Conservation (phyloP, 345 rosid species). For the Hypericum perforatum region DNA sequence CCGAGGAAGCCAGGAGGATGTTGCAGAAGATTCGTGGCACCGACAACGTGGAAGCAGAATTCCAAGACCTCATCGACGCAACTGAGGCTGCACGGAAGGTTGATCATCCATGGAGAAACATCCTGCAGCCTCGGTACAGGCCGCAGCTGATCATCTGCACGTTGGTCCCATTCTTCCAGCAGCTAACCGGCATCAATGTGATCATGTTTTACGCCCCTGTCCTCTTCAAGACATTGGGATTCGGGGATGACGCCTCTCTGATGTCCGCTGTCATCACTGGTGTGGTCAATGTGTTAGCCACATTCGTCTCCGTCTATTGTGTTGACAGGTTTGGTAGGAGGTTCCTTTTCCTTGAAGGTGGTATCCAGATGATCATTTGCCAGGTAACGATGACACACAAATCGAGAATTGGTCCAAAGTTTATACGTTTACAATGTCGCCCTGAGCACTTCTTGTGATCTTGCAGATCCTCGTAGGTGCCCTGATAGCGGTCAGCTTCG, state of each 20-base stretch:
- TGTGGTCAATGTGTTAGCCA: conserved; percentile 48
- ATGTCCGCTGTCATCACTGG: conserved; percentile 62
- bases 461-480: conserved; percentile 15
- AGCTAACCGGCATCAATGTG: conserved; percentile 66
- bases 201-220: conserved; percentile 75
- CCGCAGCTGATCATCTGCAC: conserved; percentile 48
- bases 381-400: no score
- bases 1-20: conserved; percentile 52
- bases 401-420: neutral
- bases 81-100: conserved; percentile 50
- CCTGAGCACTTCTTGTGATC: neutral
- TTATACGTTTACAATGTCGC: neutral
- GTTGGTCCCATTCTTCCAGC: conserved; percentile 64
- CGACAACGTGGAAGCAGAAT: conserved; percentile 43
- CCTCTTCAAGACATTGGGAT: conserved; percentile 61
- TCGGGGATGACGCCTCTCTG: conserved; percentile 58
- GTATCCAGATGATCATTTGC: conserved; percentile 53
- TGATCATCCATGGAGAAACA: conserved; percentile 58
- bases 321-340: conserved; percentile 61
- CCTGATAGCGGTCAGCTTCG: conserved; percentile 26
- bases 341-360: conserved; percentile 63
- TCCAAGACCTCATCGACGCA: conserved; percentile 49
- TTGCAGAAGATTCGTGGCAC: conserved; percentile 49
- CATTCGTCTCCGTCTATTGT: conserved; percentile 41
- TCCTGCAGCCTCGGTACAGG: conserved; percentile 38